Evolutionary conservation across 73 alveolate genomes (phyloP), one percentile per base, ranked within the genome.

Genomic region (Paramecium tetraurelia): DNA sequence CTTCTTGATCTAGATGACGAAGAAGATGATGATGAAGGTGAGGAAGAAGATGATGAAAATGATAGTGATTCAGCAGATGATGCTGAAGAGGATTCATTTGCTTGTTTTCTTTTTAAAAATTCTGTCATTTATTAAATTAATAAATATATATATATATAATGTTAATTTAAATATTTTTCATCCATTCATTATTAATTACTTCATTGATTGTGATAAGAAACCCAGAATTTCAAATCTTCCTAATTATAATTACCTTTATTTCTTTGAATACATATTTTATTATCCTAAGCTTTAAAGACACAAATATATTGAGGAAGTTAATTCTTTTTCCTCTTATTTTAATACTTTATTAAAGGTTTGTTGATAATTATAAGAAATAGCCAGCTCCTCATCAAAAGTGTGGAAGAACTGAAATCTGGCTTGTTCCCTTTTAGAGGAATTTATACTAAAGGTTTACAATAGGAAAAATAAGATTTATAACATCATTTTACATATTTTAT

Each of bases 1-100:
- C 87, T 89, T 33, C 87, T 89, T 16, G 50, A 58, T 24, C 88
- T 89, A 21, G 93, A 86, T 59, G 40, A 63, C 4, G 93, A 86
- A 16, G 59, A 24, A 0, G 94, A 71, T 22, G 92, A 89, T 20
- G 94, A 72, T 33, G 94, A 89, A 3, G 85, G 21, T 36, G 93
- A 59, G 12, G 86, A 71, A 29, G 86, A 71, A 2, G 86, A 71
- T 8, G 86, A 71, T 21, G 86, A 38, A 77, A 27, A 38, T 16
- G 63, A 31, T 24, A 80, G 33, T 22, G 90, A 80, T 48, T 80
- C 90, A 11, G 90, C 90, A 38, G 90, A 80, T 31, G 90, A 72
- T 20, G 40, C 86, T 21, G 86, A 80, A 21, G 90, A 80, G 18
- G 90, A 80, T 11, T 75, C 87, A 75, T 36, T 14, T 3, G 20